These are phyloP conservation scores for Myxozyma geophila DNA, from an alignment of 805 yeast genomes.

Conservation along the genomic window DNA sequence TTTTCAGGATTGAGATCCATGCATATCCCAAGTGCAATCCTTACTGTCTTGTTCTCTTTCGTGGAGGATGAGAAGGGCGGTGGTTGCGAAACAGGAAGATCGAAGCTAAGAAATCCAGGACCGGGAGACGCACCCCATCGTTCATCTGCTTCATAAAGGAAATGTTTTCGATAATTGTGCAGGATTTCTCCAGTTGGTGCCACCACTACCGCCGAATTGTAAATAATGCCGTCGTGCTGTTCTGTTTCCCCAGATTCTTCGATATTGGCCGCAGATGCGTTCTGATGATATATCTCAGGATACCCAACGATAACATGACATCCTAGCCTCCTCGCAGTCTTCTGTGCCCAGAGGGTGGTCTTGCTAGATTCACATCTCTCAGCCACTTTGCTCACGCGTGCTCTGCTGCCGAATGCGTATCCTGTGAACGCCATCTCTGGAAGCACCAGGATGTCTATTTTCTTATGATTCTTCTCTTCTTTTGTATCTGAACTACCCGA, in stretches of 20 bases:
- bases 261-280: background rate
- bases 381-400: slow-evolving; percentile 60
- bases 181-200: slow-evolving; percentile 61
- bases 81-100: slow-evolving; percentile 40
- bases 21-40: slow-evolving; percentile 78
- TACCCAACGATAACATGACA: slow-evolving; percentile 64
- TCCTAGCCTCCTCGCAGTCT: slow-evolving; percentile 38
- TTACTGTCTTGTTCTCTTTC: slow-evolving; percentile 37
- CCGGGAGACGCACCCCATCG: slow-evolving; percentile 78
- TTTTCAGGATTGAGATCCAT: slow-evolving; percentile 92
- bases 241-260: background rate
- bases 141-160: slow-evolving; percentile 77
- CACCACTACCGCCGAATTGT: slow-evolving; percentile 73
- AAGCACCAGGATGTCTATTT: slow-evolving; percentile 67
- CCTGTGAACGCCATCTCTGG: slow-evolving; percentile 82
- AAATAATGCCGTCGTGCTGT: slow-evolving; percentile 46
- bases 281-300: slow-evolving; percentile 58
- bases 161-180: slow-evolving; percentile 74
- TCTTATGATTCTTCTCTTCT: too few species aligned
- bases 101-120: slow-evolving; percentile 63
- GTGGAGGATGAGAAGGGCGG: background rate
- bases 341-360: slow-evolving; percentile 60
- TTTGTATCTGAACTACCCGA: too few species aligned
- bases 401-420: slow-evolving; percentile 61
- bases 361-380: slow-evolving; percentile 56